Evolutionary conservation across 306 rosid genomes (phyloP).

Genomic region (Cucumis sativus): Cucumber_9930_V3 NC_026658.2:19844001-19844500

Average conservation of each 20-base stretch:
- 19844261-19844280: not conserved
- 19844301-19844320: constrained; percentile 25
- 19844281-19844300: not conserved
- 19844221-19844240: not conserved
- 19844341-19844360: constrained; percentile 47
- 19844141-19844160: not conserved
- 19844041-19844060: not conserved
- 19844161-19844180: not conserved
- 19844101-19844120: not conserved
- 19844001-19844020: not conserved
- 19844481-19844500: not conserved
- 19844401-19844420: not conserved
- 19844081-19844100: constrained; percentile 14
- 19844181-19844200: not conserved
- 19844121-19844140: constrained; percentile 47
- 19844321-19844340: constrained; percentile 46
- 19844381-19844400: not conserved
- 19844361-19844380: not conserved
- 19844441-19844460: constrained; percentile 4
- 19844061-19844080: constrained; percentile 28
- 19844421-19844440: not conserved
- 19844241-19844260: not conserved
- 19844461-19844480: constrained; percentile 8
- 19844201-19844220: not conserved
- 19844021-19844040: not conserved